Conservation (phyloP, 2,329 filamentous ascomycete genomes). For the Helicocarpus griseus region DNA sequence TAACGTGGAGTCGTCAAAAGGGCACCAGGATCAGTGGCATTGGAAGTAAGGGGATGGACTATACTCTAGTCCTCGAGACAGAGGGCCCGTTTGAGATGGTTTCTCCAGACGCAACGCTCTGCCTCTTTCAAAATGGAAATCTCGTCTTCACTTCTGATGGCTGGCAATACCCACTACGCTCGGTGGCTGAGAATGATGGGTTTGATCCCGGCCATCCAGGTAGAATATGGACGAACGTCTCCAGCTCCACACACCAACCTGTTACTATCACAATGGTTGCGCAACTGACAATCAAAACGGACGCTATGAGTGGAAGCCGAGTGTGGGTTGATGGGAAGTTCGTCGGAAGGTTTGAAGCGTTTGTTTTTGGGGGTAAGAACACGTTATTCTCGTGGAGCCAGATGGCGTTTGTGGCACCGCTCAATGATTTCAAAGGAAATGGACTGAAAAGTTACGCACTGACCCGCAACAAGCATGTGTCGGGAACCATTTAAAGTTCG, state of each 20-base stretch:
- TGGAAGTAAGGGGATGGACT: constrained; percentile 47
- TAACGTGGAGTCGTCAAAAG: constrained; percentile 25
- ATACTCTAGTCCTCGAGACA: constrained; percentile 43
- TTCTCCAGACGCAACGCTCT: constrained; percentile 35
- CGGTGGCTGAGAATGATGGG: constrained; percentile 33
- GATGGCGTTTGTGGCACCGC: constrained; percentile 47
- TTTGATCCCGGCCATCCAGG: constrained; percentile 41
- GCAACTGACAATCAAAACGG: constrained; percentile 35
- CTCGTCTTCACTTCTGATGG: constrained; percentile 38
- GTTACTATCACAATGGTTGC: constrained; percentile 27
- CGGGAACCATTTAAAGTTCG: too few relatives aligned
- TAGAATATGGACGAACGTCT: constrained; percentile 44
- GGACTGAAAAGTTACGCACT: neutral
- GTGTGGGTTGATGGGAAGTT: constrained; percentile 41
- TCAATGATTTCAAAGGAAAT: constrained; percentile 26
- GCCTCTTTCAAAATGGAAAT: constrained; percentile 24
- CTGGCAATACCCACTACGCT: constrained; percentile 41
- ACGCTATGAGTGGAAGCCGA: constrained; percentile 38
- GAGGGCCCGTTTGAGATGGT: constrained; percentile 37
- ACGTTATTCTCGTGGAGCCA: constrained; percentile 45
- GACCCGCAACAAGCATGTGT: too few relatives aligned
- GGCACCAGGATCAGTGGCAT: constrained; percentile 33
- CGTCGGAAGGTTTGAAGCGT: constrained; percentile 44
- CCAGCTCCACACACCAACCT: constrained; percentile 36
- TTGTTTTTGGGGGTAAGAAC: constrained; percentile 45